Evolutionary conservation across 805 yeast species (phyloP), one percentile per base, ranked within the genome.

Genomic region (Nematodospora valgi): DNA sequence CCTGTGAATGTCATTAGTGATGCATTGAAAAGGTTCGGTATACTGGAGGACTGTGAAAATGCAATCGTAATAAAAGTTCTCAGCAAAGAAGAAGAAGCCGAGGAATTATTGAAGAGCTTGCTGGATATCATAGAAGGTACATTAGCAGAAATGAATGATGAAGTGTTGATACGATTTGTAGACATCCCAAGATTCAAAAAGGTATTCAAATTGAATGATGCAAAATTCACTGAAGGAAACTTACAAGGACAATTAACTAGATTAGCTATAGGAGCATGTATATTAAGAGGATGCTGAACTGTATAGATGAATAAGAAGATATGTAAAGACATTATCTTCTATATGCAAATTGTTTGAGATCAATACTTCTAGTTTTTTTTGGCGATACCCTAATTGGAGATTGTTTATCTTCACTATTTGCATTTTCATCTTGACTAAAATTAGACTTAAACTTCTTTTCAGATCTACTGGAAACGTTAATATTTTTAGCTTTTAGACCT

Each of bases 1-100:
- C 86, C 91, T 2, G 70, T 77, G 6, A 80, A 78, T 46, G 84
- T 82, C 51, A 80, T 82, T 25, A 70, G 76, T 64, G 93, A 86
- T 40, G 81, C 87, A 1, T 64, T 86, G 43, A 75, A 71, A 43
- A 68, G 74, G 46, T 83, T 84, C 58, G 95, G 95, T 8, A 68
- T 86, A 12, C 74, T 77, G 34, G 72, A 70, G 21, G 59, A 62
- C 3, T 57, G 76, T 3, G 50, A 49, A 0, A 62, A 65, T 17
- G 38, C 84, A 5, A 50, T 82, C 4, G 76, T 72, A 8, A 51
- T 83, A n/a, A 76, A 75, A 41, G 64, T 82, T 2, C 27, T 63
- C 17, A 12, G 15, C 16, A 55, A 57, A 9, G 37, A 22, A 6
- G 38, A 34, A 0, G 39, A 30, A 11, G 15, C 30, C 2, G 52